Conservation (phyloP, 1,139 yeast species). For the Neolecta irregularis region DNA sequence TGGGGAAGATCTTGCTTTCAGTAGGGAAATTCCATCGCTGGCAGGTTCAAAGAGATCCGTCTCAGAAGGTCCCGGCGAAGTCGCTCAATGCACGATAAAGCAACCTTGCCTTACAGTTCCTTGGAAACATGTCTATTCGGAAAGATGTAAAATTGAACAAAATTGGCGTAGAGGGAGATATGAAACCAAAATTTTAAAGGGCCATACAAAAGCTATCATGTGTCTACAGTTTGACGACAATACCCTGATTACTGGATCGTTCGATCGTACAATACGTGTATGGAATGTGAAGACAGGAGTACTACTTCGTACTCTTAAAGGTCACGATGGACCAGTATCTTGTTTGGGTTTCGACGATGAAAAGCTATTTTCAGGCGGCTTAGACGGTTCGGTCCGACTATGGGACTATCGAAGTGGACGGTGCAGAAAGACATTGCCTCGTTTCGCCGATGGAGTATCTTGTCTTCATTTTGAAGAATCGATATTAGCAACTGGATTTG, state of each 20-base stretch:
- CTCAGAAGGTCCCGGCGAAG: constrained; percentile 4
- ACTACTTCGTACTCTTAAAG: constrained; percentile 82
- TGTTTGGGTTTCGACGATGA: too few relatives aligned
- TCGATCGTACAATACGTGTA: constrained; percentile 80
- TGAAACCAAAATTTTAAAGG: constrained; percentile 47
- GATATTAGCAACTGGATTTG: constrained; percentile 81
- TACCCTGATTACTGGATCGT: constrained; percentile 79
- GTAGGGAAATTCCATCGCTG: constrained; percentile 1
- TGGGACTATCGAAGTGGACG: constrained; percentile 71
- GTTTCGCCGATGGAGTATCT: constrained; percentile 85
- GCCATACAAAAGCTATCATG: constrained; percentile 79
- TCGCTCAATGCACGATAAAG: constrained; percentile 1
- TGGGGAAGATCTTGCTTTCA: constrained; percentile 10
- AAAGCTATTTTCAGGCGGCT: constrained; percentile 49
- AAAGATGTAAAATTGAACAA: constrained; percentile 74
- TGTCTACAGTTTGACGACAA: constrained; percentile 81
- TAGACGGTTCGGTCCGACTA: constrained; percentile 63
- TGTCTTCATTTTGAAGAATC: constrained; percentile 57
- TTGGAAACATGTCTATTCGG: constrained; percentile 91
- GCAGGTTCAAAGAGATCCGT: not conserved
- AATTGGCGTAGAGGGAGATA: constrained; percentile 86
- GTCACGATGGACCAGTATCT: constrained; percentile 76
- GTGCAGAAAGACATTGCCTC: constrained; percentile 66
- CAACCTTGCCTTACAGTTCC: constrained; percentile 44
- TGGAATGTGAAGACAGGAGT: constrained; percentile 95